Evolutionary conservation across 331 rosid species (phyloP), one percentile per base, ranked within the genome.

Genomic region (Acacia pycnantha): DNA sequence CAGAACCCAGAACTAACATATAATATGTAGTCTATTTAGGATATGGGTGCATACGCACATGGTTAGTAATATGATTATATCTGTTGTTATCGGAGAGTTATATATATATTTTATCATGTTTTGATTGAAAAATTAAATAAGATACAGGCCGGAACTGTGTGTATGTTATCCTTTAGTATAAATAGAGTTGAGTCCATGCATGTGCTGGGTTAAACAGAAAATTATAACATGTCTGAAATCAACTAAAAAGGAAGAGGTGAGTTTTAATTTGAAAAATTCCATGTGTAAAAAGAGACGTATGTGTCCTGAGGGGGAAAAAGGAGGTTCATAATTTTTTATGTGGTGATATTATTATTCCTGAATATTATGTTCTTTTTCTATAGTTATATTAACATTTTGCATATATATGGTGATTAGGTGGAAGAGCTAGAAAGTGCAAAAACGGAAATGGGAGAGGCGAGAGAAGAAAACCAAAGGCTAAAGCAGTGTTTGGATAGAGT

Each of bases 381-480:
- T 1, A 43, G 13, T 9, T 53, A 3, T 53, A 12, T 51, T 48
- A 48, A 14, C 4, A 14, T 48, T 48, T 4, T 10, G 21, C 0
- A 18, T 21, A 53, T 53, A n/a, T n/a, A n/a, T 56, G 29, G 6
- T 8, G 6, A 56, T 29, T 54, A 83, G 83, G 90, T 79, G 48
- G 92, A 86, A 40, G 82, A 90, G 78, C 88, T 95, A 13, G 93
- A 92, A 81, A 82, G 80, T 51, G 84, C 93, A 2, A 92, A 85
- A 83, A 92, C 88, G 4, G 90, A 92, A 85, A 92, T 96, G 94
- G 83, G 90, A 5, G 86, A 90, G 71, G 92, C 88, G 51, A 84
- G 82, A 33, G 91, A 90, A 88, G 98, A 95, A 86, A 95, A 95
- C 59, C 48, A 91, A 74, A 89, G 94, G 84, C 82, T 96, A 70